Base-by-base conservation (phyloP, 805 yeast species). In the Candida parachauliodes region DNA sequence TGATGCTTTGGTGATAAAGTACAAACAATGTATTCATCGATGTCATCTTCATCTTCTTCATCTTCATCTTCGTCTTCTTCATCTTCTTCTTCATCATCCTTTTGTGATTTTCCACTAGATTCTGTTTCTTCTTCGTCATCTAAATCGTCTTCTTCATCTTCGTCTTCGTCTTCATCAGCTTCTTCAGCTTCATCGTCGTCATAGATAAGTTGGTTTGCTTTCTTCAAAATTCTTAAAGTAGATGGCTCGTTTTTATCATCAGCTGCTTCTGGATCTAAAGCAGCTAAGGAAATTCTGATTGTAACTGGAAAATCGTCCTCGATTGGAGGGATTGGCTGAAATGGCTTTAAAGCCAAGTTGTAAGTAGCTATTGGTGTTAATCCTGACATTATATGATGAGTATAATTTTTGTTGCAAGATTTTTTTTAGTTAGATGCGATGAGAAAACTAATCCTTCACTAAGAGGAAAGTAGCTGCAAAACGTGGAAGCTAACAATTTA, bases 221-320 rank as follows among this genome's bases (percentile, higher is more conserved):
- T 81, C 77, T 87, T 88, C 60, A 91, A 76, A 57, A 91, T 76
- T 71, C 95, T 83, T 57, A 93, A 75, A 52, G 96, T 88, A 22
- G 95, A 81, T 49, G 98, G 97, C 51, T 76, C 81, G 48, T 74
- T 79, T 53, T 79, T 78, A 47, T 81, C 88, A 53, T 88, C 96
- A 51, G 77, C 79, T 21, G 94, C 74, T 55, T 81, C 85, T 46
- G 96, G 95, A 67, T 91, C 96, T 54, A 93, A 74, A 43, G 98
- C 95, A 46, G 96, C 98, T 77, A 91, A 76, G 37, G 98, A 89
- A 54, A 91, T 62, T 66, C 95, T 85, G 50, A 91, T 79, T 45
- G 97, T 83, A 49, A 86, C 84, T 36, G 97, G 96, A 61, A 80
- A 81, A 43, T 84, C 94, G 43, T 79, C 83, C 47, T 83, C 86